Evolutionary conservation across 1,139 yeast species (phyloP), one percentile per base, ranked within the genome.

Genomic region (Blastobotrys serpentis): DNA sequence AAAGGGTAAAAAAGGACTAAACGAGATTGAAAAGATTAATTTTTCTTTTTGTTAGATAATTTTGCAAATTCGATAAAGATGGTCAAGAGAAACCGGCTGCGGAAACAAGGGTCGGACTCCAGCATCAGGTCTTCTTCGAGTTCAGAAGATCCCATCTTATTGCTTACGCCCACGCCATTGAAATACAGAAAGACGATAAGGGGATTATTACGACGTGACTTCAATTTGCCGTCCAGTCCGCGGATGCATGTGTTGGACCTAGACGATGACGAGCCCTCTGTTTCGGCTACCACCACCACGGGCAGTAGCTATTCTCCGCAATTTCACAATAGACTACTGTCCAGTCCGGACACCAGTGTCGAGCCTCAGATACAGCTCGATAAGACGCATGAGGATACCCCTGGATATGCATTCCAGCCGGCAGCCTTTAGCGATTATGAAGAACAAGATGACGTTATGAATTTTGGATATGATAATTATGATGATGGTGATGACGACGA

Each of bases 401-500:
- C 25, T 17, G 21, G 18, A 10, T 14, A 43, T 18, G 43, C n/a
- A 6, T 16, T 37, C 16, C n/a, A 36, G 3, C 40, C 40, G 23
- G 40, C 4, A n/a, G 8, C 11, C n/a, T n/a, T n/a, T n/a, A n/a
- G n/a, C 25, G 19, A 7, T 36, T 3, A 36, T 25, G 13, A 19
- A 7, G 40, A 19, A 18, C 7, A 16, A 4, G 40, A 36, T 10
- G 13, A 19, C 19, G 21, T 17, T 16, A 14, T 17, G 19, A 19
- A 18, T 17, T 19, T 17, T 36, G 23, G 5, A 5, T 17, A 36
- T 13, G 25, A 37, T 17, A 22, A 22, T 4, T 21, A 23, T 23
- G 41, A 23, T 21, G 29, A 22, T 23, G 46, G 34, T 18, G 42
- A 36, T 11, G 50, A 37, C 17, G 44, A 44, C 21, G 48, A 32